phyloP scores from a whole-genome alignment of 78 protist species.

The Tieghemostelium lacteum region DNA sequence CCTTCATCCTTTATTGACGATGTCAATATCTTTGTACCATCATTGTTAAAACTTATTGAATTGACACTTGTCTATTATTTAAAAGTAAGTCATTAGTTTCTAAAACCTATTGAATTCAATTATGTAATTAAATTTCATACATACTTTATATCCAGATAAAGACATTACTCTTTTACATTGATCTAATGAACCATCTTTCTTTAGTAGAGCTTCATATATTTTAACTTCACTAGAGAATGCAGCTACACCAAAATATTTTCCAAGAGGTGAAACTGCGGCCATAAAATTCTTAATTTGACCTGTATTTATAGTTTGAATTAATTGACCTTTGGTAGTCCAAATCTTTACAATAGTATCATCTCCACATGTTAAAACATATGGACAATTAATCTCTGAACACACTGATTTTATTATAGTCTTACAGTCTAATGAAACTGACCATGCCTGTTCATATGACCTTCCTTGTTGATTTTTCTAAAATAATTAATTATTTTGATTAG shows the following conservation, averaged over 20 bases:
- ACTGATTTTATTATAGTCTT: conserved; percentile 11
- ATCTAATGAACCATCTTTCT: conserved; percentile 37
- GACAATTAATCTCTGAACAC: background rate
- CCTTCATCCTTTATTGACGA: conserved; percentile 18
- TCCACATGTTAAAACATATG: conserved; percentile 30
- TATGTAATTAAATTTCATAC: background rate
- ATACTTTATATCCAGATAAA: conserved; percentile 55
- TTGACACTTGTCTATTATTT: conserved; percentile 12
- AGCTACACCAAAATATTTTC: conserved; percentile 47
- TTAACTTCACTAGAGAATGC: conserved; percentile 41
- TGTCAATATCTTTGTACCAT: conserved; percentile 30
- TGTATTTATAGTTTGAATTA: conserved; percentile 23
- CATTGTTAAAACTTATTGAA: conserved; percentile 18
- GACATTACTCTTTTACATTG: conserved; percentile 42
- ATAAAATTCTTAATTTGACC: conserved; percentile 50
- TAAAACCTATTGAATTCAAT: background rate
- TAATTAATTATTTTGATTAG: background rate
- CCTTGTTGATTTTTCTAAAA: conserved; percentile 25
- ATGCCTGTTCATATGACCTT: conserved; percentile 19
- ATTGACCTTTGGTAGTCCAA: conserved; percentile 36
- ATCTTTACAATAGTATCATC: conserved; percentile 37
- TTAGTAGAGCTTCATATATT: conserved; percentile 26
- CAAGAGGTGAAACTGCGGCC: conserved; percentile 25
- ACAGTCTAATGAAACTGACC: conserved; percentile 7
- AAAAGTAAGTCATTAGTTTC: background rate